phyloP scores from a whole-genome alignment of 139 green algal genomes.

The Nannochloris sp. region DNA sequence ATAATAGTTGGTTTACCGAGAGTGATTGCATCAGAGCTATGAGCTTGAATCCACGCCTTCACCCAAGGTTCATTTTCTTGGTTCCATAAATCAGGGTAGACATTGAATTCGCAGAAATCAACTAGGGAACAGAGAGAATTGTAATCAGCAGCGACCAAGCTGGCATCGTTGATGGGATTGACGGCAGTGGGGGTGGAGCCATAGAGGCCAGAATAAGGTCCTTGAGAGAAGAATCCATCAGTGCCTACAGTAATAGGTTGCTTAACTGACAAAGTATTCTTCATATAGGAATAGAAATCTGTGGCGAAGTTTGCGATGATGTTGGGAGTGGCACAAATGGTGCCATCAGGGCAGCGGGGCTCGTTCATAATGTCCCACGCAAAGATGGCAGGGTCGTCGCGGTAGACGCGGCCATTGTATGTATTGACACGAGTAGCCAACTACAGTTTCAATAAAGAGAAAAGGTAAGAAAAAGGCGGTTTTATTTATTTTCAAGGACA shows the following conservation, averaged over 20 bases:
- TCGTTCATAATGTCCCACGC: constrained; percentile 42
- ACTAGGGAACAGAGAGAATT: neutral
- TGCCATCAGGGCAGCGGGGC: constrained; percentile 22
- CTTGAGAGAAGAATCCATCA: neutral
- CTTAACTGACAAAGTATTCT: neutral
- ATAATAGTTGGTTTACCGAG: constrained; percentile 27
- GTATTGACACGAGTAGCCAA: constrained; percentile 31
- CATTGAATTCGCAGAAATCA: constrained; percentile 40
- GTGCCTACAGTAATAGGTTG: neutral
- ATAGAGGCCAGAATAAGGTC: constrained; percentile 3
- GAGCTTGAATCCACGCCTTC: constrained; percentile 30
- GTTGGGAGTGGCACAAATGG: neutral
- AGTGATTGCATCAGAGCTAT: constrained; percentile 12
- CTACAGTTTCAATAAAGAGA: neutral
- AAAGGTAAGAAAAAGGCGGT: neutral
- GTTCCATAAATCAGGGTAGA: constrained; percentile 42
- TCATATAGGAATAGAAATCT: constrained; percentile 25
- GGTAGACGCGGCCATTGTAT: constrained; percentile 36
- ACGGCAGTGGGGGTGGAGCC: neutral
- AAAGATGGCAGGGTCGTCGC: constrained; percentile 40
- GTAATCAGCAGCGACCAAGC: neutral
- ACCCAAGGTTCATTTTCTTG: neutral
- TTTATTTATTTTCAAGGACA: too few species aligned
- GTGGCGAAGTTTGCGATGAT: constrained; percentile 20
- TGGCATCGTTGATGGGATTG: neutral